phyloP scores from a whole-genome alignment of 2,329 filamentous ascomycete genomes.

The Fusarium subglutinans region DNA sequence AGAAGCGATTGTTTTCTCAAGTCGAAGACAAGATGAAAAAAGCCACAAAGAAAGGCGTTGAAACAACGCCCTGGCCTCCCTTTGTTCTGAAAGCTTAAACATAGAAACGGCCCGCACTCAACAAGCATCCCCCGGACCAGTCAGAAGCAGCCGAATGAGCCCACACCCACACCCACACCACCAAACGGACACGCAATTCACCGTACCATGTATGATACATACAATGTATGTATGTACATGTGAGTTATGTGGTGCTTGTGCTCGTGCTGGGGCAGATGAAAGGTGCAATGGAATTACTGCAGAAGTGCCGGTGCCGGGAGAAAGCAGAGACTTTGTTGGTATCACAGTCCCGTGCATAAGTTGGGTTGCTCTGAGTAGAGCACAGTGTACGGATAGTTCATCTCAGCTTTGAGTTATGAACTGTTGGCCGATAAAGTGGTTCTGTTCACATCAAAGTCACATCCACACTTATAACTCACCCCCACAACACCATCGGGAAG shows the following conservation, averaged over 20 bases:
- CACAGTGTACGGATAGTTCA: not conserved
- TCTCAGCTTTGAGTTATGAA: not conserved
- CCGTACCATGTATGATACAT: not conserved
- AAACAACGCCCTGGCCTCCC: constrained; percentile 36
- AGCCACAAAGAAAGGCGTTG: constrained; percentile 26
- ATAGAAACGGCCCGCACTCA: constrained; percentile 22
- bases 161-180: constrained; percentile 28
- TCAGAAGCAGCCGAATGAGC: constrained; percentile 24
- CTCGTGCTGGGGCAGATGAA: not conserved
- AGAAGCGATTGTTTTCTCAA: not conserved
- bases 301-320: constrained; percentile 8
- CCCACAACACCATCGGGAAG: constrained; percentile 27
- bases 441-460: constrained; percentile 8
- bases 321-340: constrained; percentile 10
- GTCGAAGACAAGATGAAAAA: constrained; percentile 15
- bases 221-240: not conserved
- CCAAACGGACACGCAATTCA: constrained; percentile 4
- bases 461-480: constrained; percentile 7
- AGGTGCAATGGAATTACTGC: constrained; percentile 7
- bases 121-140: constrained; percentile 27
- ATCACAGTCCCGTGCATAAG: not conserved
- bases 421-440: constrained; percentile 24
- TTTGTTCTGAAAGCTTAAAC: constrained; percentile 28
- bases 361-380: not conserved
- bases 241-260: not conserved